Evolutionary conservation across 805 yeast species (phyloP), one percentile per base, ranked within the genome.

Genomic region (Wickerhamiella australiensis): DNA sequence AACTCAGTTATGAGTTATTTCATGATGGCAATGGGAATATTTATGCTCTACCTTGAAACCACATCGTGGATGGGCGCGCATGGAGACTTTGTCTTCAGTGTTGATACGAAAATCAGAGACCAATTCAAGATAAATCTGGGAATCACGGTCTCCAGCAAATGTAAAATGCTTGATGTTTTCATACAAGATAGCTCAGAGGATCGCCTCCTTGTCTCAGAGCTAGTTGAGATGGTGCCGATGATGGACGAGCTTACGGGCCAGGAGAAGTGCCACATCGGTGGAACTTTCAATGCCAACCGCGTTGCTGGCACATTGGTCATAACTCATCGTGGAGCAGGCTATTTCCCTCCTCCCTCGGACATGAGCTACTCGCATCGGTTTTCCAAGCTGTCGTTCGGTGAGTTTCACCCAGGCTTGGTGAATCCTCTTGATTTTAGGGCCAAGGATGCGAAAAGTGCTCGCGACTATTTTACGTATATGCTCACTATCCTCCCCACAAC

Each of bases 371-470:
- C 95, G 0, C 98, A 92, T 65, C 77, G 78, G 4, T 80, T 92
- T 52, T 76, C 77, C 52, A 97, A 90, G 64, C 77, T 87, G 54
- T 86, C 96, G 9, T 90, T 80, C 66, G 98, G 98, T 12, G 85
- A 78, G 33, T 87, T 82, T 64, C 87, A 78, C 60, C 96, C 98
- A 2, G 82, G 76, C 57, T 72, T 88, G 54, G 74, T 81, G 57
- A 90, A 90, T 61, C 94, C 96, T n/a, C 72, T 92, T 54, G 97
- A 92, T 63, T 72, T 71, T 43, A 50, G 65, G 18, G 73, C 86
- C 1, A 68, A 69, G 0, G 48, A 46, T 31, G 70, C 74, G 1
- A 68, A 72, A 20, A 52, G 70, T 17, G 3, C 35, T 21, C 17
- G 15, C 3, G 78, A 56, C 17, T 52, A 53, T n/a, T 85, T 70